These are phyloP conservation scores for Abrus precatorius DNA, from an alignment of 306 rosid species.

Conservation along the genomic window DNA sequence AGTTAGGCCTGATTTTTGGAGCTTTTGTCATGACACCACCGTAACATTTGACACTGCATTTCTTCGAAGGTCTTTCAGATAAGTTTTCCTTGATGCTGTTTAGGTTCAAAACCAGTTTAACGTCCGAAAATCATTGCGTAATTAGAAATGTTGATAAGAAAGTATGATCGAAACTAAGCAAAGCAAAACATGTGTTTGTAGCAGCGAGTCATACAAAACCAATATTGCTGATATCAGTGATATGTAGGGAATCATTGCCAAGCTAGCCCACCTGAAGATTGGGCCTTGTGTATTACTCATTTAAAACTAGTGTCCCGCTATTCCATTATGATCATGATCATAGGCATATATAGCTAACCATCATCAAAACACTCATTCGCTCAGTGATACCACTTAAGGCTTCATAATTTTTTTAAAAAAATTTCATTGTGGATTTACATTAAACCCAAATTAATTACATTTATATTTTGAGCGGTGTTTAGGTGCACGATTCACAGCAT, in stretches of 20 bases:
- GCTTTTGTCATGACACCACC: conserved; percentile 6
- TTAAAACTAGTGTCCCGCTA: not conserved
- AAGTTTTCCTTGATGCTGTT: not conserved
- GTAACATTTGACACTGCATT: not conserved
- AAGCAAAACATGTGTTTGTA: not conserved
- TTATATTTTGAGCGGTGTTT: not conserved
- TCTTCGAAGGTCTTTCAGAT: not conserved
- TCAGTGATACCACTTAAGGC: not conserved
- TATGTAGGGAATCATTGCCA: not conserved
- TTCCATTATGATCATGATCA: conserved; percentile 11
- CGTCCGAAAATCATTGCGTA: not conserved
- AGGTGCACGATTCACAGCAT: not conserved
- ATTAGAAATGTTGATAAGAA: not conserved
- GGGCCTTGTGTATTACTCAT: not conserved
- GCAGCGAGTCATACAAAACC: not conserved
- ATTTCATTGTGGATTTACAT: too few relatives aligned
- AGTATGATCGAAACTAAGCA: not conserved
- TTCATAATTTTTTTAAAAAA: not conserved
- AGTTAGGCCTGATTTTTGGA: not conserved
- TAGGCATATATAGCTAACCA: conserved; percentile 6
- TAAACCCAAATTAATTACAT: too few relatives aligned
- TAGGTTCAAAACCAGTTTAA: conserved; percentile 20
- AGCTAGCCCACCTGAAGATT: conserved; percentile 26
- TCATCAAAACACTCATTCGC: not conserved
- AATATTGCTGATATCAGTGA: not conserved